These are phyloP conservation scores for Lipomyces yamanashiensis DNA, from an alignment of 805 yeast genomes.

Conservation along the genomic window DNA sequence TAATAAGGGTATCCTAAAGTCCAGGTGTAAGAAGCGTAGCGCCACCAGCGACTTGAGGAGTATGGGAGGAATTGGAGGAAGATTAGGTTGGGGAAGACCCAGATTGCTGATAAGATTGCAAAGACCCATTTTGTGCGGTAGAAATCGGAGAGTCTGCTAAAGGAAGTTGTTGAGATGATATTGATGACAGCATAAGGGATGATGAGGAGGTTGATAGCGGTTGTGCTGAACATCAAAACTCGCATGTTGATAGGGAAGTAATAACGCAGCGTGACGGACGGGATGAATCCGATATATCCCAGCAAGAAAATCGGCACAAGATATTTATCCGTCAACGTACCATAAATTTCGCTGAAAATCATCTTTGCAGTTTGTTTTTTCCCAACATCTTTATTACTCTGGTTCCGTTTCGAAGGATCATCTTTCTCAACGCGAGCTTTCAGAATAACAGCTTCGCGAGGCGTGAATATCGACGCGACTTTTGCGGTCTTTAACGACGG, in stretches of 20 bases:
- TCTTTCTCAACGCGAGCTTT: slow-evolving; percentile 31
- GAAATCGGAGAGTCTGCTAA: slow-evolving; percentile 33
- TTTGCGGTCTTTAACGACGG: slow-evolving; percentile 27
- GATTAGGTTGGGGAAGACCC: slow-evolving; percentile 36
- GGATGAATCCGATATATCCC: slow-evolving; percentile 34
- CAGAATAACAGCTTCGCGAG: slow-evolving; percentile 32
- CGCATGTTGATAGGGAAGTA: slow-evolving; percentile 54
- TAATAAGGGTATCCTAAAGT: slow-evolving; percentile 54
- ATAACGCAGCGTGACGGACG: slow-evolving; percentile 29
- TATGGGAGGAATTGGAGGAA: slow-evolving; percentile 39
- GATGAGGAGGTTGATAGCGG: slow-evolving; percentile 56
- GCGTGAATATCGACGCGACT: slow-evolving; percentile 23
- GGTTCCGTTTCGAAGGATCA: slow-evolving; percentile 30
- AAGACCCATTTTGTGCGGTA: slow-evolving; percentile 31
- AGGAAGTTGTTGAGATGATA: slow-evolving; percentile 41
- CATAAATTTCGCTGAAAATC: slow-evolving; percentile 49
- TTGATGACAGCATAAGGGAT: slow-evolving; percentile 53
- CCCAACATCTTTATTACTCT: slow-evolving; percentile 40
- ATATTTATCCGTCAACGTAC: slow-evolving; percentile 27
- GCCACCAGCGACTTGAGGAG: slow-evolving; percentile 34
- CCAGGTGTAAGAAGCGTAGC: slow-evolving; percentile 37
- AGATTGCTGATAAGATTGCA: slow-evolving; percentile 29
- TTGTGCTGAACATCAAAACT: slow-evolving; percentile 55
- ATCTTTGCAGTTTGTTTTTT: slow-evolving; percentile 53
- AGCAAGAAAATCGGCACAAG: slow-evolving; percentile 29